Conservation (phyloP, 352 stramenopile species). For the Phytophthora aleatoria region DNA sequence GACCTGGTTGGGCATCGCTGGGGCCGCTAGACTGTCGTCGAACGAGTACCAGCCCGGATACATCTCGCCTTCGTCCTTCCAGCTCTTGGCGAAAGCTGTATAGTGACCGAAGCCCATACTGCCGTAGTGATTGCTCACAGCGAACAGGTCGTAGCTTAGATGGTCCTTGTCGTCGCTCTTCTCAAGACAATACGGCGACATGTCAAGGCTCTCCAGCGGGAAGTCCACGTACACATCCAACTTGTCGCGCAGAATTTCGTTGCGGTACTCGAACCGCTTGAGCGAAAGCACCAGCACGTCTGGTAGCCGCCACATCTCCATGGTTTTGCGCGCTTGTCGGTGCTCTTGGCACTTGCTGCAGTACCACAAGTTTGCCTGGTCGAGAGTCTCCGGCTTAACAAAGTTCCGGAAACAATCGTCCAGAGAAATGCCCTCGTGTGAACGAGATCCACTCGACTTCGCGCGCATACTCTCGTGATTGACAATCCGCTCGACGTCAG, state of each 20-base stretch:
- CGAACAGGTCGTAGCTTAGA: constrained; percentile 86
- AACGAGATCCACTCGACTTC: constrained; percentile 28
- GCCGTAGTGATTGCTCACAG: constrained; percentile 91
- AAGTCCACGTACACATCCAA: constrained; percentile 89
- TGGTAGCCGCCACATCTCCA: constrained; percentile 83
- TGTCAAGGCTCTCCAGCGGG: constrained; percentile 82
- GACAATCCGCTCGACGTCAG: constrained; percentile 57
- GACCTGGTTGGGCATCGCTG: constrained; percentile 57
- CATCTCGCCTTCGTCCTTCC: constrained; percentile 58
- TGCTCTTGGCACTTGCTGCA: constrained; percentile 83
- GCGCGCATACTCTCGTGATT: constrained; percentile 56
- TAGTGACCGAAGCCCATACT: constrained; percentile 92
- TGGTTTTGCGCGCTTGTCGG: constrained; percentile 74
- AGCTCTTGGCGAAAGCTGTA: constrained; percentile 84
- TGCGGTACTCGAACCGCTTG: constrained; percentile 91
- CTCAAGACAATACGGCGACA: constrained; percentile 81
- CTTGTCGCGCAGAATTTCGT: constrained; percentile 83
- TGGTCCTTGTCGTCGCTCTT: constrained; percentile 42
- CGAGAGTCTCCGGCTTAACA: constrained; percentile 78
- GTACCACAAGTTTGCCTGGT: constrained; percentile 88
- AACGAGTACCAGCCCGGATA: constrained; percentile 85
- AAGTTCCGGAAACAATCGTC: constrained; percentile 89
- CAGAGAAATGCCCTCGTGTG: constrained; percentile 56
- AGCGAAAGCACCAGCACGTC: constrained; percentile 87
- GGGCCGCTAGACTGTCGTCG: constrained; percentile 80